Base-by-base conservation (phyloP, 2,329 filamentous ascomycete species). In the Akanthomyces dipterigenus region DNA sequence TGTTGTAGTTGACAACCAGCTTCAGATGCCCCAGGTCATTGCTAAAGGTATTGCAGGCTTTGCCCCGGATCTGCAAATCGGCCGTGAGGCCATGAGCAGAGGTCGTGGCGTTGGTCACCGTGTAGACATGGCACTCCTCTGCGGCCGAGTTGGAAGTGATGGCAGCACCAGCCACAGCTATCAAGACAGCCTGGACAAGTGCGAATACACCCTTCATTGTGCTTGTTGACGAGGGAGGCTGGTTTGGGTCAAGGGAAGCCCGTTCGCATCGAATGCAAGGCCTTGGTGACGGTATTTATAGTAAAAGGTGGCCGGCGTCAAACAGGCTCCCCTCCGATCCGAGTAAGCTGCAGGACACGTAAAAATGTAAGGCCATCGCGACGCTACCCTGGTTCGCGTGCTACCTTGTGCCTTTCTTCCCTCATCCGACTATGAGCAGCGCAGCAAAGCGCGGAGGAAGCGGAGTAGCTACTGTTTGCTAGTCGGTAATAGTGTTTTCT, bases 1-100 rank as follows among this genome's bases (percentile, higher is more conserved):
- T 80, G 69, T 90, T 85, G 65, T 87, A 88, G 67, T 87, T 83
- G 18, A 93, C 84, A 1, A 82, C 79, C 59, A 93, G 74, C 42
- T 79, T 64, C 12, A 68, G 55, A 59, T 70, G 63, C 11, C 55
- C 58, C 14, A 70, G 50, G 28, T 70, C 69, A 0, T 56, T 57
- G 5, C 69, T 65, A 26, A 65, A 70, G 8, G 57, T 65, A 40
- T 70, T 62, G 64, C 69, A 70, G 2, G 65, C 60, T 18, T 62
- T 54, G 22, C 68, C 68, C 2, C 67, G 68, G 16, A 70, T 63
- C 7, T 58, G 64, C 28, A 70, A 56, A 22, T 69, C 63, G 2
- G 69, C 69, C 46, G 63, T 87, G 54, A 91, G 73, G 16, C 82
- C 82, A 60, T 76, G 76, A 50, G 72, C 67, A 0, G 75, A 80